Evolutionary conservation across 176 grass and related monocot genomes (phyloP).

Genomic region (Triticum turgidum): DNA sequence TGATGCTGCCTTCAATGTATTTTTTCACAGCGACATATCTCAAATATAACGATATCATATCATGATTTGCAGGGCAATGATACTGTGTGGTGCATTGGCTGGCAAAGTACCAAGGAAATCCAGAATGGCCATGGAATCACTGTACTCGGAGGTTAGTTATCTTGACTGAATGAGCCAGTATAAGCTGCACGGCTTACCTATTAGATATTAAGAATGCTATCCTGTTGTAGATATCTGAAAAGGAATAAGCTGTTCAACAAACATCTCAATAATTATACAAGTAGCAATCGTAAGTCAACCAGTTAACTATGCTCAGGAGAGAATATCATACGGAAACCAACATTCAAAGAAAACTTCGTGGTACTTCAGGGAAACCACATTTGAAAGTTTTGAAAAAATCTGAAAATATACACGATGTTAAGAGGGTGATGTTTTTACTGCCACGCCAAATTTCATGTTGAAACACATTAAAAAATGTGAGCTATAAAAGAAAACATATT

Average conservation of each 20-base stretch:
- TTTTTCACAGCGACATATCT: background rate
- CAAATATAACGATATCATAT: conserved; percentile 11
- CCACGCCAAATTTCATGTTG: too few relatives aligned
- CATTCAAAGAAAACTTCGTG: too few relatives aligned
- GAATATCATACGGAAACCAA: too few relatives aligned
- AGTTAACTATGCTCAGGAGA: background rate
- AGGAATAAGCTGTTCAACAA: background rate
- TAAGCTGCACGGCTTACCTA: background rate
- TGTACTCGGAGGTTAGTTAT: conserved; percentile 78
- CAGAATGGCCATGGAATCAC: conserved; percentile 75
- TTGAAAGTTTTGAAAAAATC: too few relatives aligned
- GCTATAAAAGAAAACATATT: too few relatives aligned
- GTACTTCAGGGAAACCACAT: too few relatives aligned
- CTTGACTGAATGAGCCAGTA: background rate
- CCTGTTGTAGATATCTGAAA: background rate
- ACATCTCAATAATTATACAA: background rate
- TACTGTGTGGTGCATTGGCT: conserved; percentile 86
- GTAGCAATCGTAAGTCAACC: background rate
- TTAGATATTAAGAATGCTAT: background rate
- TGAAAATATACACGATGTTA: too few relatives aligned
- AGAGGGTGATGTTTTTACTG: too few relatives aligned
- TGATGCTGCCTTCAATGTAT: too few relatives aligned
- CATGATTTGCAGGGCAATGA: conserved; percentile 55
- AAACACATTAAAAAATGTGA: too few relatives aligned
- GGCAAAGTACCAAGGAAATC: conserved; percentile 67